phyloP scores from a whole-genome alignment of 2,329 filamentous ascomycete species.

The Aspergillus pseudoterreus region DNA sequence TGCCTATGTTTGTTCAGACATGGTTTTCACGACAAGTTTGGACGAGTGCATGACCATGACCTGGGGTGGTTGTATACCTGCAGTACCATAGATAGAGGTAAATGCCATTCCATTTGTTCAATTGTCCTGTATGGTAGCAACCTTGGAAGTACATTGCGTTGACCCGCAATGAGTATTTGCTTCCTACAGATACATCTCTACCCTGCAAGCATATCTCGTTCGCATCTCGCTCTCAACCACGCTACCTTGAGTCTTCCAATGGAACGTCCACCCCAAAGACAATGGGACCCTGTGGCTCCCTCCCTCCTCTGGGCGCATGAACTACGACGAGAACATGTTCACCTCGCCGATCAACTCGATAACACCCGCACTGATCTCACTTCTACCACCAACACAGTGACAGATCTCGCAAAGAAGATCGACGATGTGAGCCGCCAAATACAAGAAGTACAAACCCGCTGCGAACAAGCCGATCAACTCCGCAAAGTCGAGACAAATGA shows the following conservation, averaged over 20 bases:
- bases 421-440: conserved; percentile 3
- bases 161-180: neutral
- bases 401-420: conserved; percentile 2
- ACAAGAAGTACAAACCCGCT: neutral
- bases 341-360: conserved; percentile 26
- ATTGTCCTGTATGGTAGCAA: neutral
- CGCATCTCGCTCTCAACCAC: neutral
- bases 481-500: neutral
- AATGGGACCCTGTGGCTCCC: conserved; percentile 8
- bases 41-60: conserved; percentile 29
- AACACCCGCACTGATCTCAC: conserved; percentile 14
- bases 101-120: conserved; percentile 23
- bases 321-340: conserved; percentile 35
- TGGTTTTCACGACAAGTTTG: conserved; percentile 22
- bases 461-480: neutral
- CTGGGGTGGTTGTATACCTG: conserved; percentile 28
- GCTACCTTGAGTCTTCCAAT: neutral
- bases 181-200: neutral
- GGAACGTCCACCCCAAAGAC: neutral
- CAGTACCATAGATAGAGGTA: conserved; percentile 32
- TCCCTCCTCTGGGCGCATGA: conserved; percentile 38
- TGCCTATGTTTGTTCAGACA: conserved; percentile 29
- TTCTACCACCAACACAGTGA: conserved; percentile 6
- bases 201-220: neutral
- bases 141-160: neutral